Conservation (phyloP, 225 moss, liverwort and hornwort species). For the Polytrichum formosum region DNA sequence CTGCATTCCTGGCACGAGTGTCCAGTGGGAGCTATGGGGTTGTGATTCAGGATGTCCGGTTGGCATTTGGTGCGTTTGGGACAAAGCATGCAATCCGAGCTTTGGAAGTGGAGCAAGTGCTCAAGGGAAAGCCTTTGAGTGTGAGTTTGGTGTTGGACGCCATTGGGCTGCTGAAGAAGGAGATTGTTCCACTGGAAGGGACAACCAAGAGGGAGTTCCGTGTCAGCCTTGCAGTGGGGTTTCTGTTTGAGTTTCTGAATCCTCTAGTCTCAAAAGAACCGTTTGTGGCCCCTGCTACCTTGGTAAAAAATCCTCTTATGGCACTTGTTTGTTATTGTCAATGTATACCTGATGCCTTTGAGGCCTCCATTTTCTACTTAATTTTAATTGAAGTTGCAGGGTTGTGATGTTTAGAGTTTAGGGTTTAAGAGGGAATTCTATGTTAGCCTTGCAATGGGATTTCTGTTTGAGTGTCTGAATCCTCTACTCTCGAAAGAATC, state of each 20-base stretch:
- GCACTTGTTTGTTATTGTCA: not conserved
- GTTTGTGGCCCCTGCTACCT: not conserved
- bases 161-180: slow-evolving; percentile 36
- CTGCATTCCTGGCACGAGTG: slow-evolving; percentile 39
- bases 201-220: slow-evolving; percentile 36
- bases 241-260: slow-evolving; percentile 54
- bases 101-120: slow-evolving; percentile 32
- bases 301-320: slow-evolving; percentile 1
- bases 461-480: slow-evolving; percentile 51
- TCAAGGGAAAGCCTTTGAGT: slow-evolving; percentile 28
- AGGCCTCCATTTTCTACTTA: not conserved
- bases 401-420: too few species aligned
- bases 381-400: too few species aligned
- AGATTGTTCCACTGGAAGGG: slow-evolving; percentile 29
- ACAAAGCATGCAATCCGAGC: slow-evolving; percentile 51
- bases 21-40: not conserved
- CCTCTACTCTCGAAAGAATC: slow-evolving; percentile 10
- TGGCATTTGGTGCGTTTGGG: slow-evolving; percentile 64
- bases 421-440: not conserved
- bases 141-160: slow-evolving; percentile 40
- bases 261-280: slow-evolving; percentile 9
- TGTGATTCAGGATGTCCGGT: slow-evolving; percentile 18
- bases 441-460: slow-evolving; percentile 1
- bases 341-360: not conserved
- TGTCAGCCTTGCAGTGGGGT: slow-evolving; percentile 47